Base-by-base conservation (phyloP, 208 protist genomes). In the Leishmania tropica region DNA sequence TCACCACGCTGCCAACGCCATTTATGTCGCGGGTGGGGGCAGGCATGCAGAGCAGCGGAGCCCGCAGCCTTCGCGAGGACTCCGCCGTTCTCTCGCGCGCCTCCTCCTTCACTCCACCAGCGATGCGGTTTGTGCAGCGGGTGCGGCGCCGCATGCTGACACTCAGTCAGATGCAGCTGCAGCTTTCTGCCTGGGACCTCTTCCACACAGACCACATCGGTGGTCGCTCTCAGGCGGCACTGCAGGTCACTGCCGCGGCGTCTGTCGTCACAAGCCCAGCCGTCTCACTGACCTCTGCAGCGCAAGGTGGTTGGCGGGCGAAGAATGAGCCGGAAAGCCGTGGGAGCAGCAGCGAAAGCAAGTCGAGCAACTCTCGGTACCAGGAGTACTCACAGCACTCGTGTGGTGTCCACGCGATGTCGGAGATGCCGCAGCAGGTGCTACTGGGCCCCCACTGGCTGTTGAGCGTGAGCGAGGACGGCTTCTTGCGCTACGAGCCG, bases 11-110 rank as follows among this genome's bases (percentile, higher is more conserved):
- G 58, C 83, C 83, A 28, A 80, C 78, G 40, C 83, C 83, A 0
- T 85, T 82, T 56, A 73, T 79, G n/a, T 56, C 78, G 15, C 76
- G 72, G n/a, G 76, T n/a, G n/a, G 54, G 80, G 60, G 45, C 54
- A 0, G 48, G 58, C 21, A 62, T 45, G 42, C 64, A 45, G 28
- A 45, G 67, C 58, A 83, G 65, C 56, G n/a, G 58, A 19, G 78
- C 73, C 56, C 83, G 73, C 72, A 86, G 78, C 74, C 31, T 79
- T 24, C 83, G 78, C 75, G 83, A 86, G 17, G 83, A 86, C 68
- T 86, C 83, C 1, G 75, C 75, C 28, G 7, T 83, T 1, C 78
- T 86, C 42, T 86, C 83, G 2, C 83, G 64, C 28, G 78, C 54
- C 21, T 86, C 83, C 47, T 86, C 83, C 28, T 82, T 80, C 68